Evolutionary conservation across 106 monocot genomes (phyloP).

Genomic region (Xerophyta viscosa): DNA sequence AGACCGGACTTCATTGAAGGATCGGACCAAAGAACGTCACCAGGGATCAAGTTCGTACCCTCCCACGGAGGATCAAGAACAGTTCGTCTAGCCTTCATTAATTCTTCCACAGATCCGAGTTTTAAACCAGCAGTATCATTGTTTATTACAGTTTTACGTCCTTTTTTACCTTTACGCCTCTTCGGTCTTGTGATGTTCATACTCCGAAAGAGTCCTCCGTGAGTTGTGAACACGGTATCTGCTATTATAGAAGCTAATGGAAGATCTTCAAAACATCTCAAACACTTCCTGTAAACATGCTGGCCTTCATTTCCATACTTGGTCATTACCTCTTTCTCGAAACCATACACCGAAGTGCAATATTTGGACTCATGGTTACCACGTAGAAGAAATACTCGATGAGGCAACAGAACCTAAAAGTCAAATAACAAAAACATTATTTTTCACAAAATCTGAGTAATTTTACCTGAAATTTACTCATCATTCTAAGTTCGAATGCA

Average conservation of each 20-base stretch:
- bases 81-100: conserved; percentile 73
- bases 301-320: conserved; percentile 79
- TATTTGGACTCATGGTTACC: conserved; percentile 99
- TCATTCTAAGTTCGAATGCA: too few species aligned
- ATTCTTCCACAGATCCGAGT: conserved; percentile 86
- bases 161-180: conserved; percentile 68
- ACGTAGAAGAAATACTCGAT: conserved; percentile 89
- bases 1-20: conserved; percentile 65
- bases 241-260: conserved; percentile 92
- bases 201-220: conserved; percentile 90
- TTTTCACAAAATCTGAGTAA: not conserved
- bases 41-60: conserved; percentile 79
- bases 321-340: conserved; percentile 87
- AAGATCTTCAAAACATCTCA: conserved; percentile 95
- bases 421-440: conserved; percentile 7
- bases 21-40: conserved; percentile 96
- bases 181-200: conserved; percentile 25
- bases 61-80: conserved; percentile 96
- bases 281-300: conserved; percentile 80
- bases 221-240: conserved; percentile 75
- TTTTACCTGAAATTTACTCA: not conserved
- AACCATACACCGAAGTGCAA: conserved; percentile 93
- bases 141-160: conserved; percentile 23
- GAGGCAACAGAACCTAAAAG: conserved; percentile 60
- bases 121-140: conserved; percentile 27